A percentile compares a stretch with the other conserved stretches of the same genome.
These are phyloP conservation scores for Yamagishiella unicocca DNA, from an alignment of 139 green algal species.

Conservation along the genomic window DNA sequence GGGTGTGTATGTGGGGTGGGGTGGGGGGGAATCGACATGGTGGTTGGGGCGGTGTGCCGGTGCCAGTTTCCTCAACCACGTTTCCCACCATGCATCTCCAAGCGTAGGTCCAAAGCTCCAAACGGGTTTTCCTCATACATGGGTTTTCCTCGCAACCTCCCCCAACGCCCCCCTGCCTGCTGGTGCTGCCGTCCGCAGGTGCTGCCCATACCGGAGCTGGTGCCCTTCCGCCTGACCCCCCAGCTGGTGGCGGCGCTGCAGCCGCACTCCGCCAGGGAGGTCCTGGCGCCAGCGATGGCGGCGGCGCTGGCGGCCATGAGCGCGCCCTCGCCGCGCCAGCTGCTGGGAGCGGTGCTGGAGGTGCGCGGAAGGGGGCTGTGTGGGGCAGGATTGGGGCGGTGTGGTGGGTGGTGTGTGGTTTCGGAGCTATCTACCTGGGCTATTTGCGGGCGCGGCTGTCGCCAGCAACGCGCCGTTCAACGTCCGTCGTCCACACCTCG, in stretches of 20 bases:
- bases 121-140: no score
- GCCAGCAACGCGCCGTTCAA: no score
- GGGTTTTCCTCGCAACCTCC: no score
- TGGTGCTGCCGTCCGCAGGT: constrained; percentile 49
- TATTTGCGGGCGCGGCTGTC: no score
- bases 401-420: neutral
- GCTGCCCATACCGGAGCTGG: constrained; percentile 80
- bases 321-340: constrained; percentile 7
- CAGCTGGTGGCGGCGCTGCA: constrained; percentile 67
- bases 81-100: no score
- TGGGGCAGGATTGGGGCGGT: neutral
- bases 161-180: neutral
- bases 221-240: constrained; percentile 81
- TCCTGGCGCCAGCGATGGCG: constrained; percentile 63
- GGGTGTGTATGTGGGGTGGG: no score
- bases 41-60: no score
- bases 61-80: no score
- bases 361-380: neutral
- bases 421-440: no score
- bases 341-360: constrained; percentile 53
- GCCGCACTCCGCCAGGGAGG: constrained; percentile 63
- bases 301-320: constrained; percentile 58
- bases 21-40: no score
- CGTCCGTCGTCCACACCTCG: no score
- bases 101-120: no score